Base-by-base conservation (phyloP, 192 early-diverging fungal species). In the Backusella macrospora region DNA sequence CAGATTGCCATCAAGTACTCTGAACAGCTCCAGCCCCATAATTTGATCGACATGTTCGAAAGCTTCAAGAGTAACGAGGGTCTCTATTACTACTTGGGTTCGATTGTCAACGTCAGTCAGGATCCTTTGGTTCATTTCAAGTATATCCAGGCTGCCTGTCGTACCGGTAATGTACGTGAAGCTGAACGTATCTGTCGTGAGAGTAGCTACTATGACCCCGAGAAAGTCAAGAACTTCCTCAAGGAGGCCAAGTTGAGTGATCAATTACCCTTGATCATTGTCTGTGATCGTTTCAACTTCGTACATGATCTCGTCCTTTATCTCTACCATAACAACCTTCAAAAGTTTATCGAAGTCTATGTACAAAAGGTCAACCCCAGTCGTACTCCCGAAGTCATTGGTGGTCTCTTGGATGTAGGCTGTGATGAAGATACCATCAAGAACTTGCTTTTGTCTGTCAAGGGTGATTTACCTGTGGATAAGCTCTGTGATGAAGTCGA, bases 141-240 rank as follows among this genome's bases (percentile, higher is more conserved):
- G 88, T 99, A 98, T 83, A 99, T 99, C 70, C 96, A 99, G 82
- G 94, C 98, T 10, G 97, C 96, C 13, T 91, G 92, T 70, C 84
- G 90, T 42, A 94, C 94, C 44, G 96, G 96, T 14, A 97, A 99
- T 83, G 86, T 94, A 64, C 97, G 96, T 85, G 98, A 98, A 78
- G 97, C 98, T 37, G 98, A 99, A 83, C 90, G 97, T 47, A 93
- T 99, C 62, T 97, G 95, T 80, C 89, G 96, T 63, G 98, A 99
- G 80, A 96, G 92, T 84, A 94, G 95, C 82, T 91, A 90, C 84
- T 99, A 97, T 80, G 97, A 99, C 73, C 90, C 96, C 4, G 98
- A 99, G 77, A 95, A 93, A 81, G 98, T 99, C 80, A 99, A 99
- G 84, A 99, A 98, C 81, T 98, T 97, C 84, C 83, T 99, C 47